Conservation (phyloP, 768 basidiomycete species). For the Chalciporus sphaerocephalus region DNA sequence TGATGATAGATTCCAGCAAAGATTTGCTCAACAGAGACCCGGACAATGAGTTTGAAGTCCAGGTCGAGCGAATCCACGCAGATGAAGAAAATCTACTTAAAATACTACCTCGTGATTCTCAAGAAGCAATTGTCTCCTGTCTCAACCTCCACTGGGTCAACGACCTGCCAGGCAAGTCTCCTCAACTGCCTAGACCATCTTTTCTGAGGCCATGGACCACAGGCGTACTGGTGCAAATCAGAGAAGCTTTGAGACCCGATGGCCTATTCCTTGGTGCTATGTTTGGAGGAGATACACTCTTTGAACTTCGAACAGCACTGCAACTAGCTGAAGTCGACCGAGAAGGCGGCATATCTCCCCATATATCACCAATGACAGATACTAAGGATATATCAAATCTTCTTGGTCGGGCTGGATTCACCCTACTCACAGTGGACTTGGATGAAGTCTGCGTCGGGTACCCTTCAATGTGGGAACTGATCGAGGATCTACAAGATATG, state of each 20-base stretch:
- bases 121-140: conserved; percentile 90
- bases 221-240: conserved; percentile 86
- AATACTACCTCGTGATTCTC: conserved; percentile 62
- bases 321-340: conserved; percentile 93
- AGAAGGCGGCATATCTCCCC: conserved; percentile 94
- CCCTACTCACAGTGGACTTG: conserved; percentile 87
- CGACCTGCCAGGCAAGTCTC: conserved; percentile 78
- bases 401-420: conserved; percentile 88
- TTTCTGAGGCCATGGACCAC: conserved; percentile 3
- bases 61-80: conserved; percentile 68
- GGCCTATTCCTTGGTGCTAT: conserved; percentile 93
- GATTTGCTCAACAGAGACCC: conserved; percentile 70
- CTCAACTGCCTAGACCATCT: background rate
- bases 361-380: conserved; percentile 97
- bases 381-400: conserved; percentile 91
- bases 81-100: conserved; percentile 82
- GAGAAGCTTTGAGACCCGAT: conserved; percentile 79
- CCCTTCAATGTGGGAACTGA: conserved; percentile 93
- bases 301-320: conserved; percentile 90
- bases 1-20: conserved; percentile 82
- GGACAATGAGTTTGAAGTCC: conserved; percentile 77
- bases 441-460: conserved; percentile 91
- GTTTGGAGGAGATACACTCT: conserved; percentile 93
- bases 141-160: conserved; percentile 96
- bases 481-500: conserved; percentile 94